phyloP scores from a whole-genome alignment of 1,139 yeast genomes.

The Yueomyces sp. region DNA sequence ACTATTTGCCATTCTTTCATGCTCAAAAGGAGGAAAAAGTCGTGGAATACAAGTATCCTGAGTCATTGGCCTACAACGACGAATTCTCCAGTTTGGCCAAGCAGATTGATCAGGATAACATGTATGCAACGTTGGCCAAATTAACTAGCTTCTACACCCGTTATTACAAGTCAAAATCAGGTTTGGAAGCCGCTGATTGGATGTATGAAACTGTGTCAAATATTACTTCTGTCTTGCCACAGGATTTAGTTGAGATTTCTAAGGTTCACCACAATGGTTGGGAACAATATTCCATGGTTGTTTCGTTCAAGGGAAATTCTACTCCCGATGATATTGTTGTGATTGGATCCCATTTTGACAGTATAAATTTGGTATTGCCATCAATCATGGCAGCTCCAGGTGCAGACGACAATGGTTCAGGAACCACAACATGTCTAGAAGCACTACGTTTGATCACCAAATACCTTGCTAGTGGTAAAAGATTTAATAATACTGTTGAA shows the following conservation, averaged over 20 bases:
- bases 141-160: constrained; percentile 70
- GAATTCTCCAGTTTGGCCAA: constrained; percentile 31
- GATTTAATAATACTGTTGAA: constrained; percentile 51
- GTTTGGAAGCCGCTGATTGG: constrained; percentile 67
- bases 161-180: constrained; percentile 62
- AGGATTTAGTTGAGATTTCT: constrained; percentile 25
- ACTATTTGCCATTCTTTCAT: constrained; percentile 28
- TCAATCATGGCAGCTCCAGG: constrained; percentile 71
- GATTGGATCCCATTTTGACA: constrained; percentile 86
- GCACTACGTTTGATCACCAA: constrained; percentile 50
- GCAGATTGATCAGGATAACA: constrained; percentile 29
- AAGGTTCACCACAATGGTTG: constrained; percentile 38
- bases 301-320: constrained; percentile 27
- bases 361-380: constrained; percentile 68
- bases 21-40: constrained; percentile 24
- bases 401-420: constrained; percentile 92
- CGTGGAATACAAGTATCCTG: constrained; percentile 47
- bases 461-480: constrained; percentile 5
- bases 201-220: constrained; percentile 38
- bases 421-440: constrained; percentile 69
- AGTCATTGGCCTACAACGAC: constrained; percentile 26
- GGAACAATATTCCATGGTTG: constrained; percentile 47
- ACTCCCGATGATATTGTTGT: constrained; percentile 43
- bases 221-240: constrained; percentile 24
- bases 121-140: constrained; percentile 43